Evolutionary conservation across 495 filamentous ascomycete species (phyloP).

Genomic region (Paragyromitra xinjiangensis): DNA sequence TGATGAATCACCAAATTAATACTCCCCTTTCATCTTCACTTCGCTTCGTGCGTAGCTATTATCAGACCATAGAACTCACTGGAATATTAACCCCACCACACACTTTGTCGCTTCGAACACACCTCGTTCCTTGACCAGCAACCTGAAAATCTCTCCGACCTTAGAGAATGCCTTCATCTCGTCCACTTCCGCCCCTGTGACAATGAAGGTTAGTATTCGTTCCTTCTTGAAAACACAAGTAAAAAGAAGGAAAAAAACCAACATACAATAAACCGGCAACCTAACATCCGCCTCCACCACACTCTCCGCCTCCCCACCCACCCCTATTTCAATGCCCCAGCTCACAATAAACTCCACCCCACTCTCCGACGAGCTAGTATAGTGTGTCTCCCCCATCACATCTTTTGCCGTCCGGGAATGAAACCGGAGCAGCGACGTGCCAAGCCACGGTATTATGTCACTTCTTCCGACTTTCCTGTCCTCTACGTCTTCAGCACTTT

Average conservation of each 20-base stretch:
- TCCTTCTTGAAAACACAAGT: not conserved
- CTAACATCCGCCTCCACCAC: conserved; percentile 43
- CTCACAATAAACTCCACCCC: conserved; percentile 41
- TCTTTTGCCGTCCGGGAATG: not conserved
- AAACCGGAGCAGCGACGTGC: conserved; percentile 32
- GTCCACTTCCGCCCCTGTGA: conserved; percentile 35
- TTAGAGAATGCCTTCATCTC: conserved; percentile 30
- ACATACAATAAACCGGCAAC: conserved; percentile 52
- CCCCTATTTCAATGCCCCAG: conserved; percentile 41
- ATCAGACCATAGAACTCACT: conserved; percentile 8
- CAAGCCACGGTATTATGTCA: conserved; percentile 44
- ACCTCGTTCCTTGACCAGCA: conserved; percentile 32
- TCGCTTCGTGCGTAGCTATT: not conserved
- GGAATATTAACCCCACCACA: conserved; percentile 43
- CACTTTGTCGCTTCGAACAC: conserved; percentile 42
- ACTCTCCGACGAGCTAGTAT: not conserved
- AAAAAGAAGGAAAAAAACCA: not conserved
- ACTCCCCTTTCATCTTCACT: not conserved
- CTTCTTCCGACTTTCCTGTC: not conserved
- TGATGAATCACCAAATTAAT: not conserved
- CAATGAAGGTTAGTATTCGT: not conserved
- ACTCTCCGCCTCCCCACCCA: conserved; percentile 49
- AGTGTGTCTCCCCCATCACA: not conserved
- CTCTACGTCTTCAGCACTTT: not conserved
- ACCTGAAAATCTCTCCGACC: conserved; percentile 31